A percentile compares a stretch with the other conserved stretches of the same genome.
Conservation (phyloP, 257 asterid genomes). For the Penstemon eatonii region DNA sequence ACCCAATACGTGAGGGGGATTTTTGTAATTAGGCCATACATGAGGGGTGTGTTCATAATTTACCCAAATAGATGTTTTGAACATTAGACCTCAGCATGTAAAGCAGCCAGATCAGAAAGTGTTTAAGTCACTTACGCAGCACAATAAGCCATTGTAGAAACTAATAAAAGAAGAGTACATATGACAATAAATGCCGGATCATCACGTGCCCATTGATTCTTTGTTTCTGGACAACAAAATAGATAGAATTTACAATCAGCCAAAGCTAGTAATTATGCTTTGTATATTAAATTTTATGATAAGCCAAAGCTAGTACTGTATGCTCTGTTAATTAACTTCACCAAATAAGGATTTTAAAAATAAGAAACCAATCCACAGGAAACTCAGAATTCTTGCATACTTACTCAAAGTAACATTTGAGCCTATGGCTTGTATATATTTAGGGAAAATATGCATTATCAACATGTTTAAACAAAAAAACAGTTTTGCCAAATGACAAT, state of each 20-base stretch:
- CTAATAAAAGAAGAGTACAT: constrained; percentile 80
- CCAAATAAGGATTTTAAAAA: constrained; percentile 2
- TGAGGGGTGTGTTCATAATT: too few species aligned
- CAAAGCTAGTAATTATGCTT: constrained; percentile 1
- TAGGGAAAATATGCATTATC: background rate
- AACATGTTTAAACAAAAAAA: background rate
- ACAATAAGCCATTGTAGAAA: constrained; percentile 80
- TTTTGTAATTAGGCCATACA: too few species aligned
- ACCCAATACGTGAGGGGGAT: too few species aligned
- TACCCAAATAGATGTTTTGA: background rate
- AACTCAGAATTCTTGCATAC: constrained; percentile 6
- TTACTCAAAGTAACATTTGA: background rate
- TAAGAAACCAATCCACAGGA: constrained; percentile 19
- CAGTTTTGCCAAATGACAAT: too few species aligned
- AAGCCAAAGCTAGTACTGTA: constrained; percentile 17
- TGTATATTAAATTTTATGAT: too few species aligned
- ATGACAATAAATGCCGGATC: constrained; percentile 98
- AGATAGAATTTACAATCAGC: constrained; percentile 12
- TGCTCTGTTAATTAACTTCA: background rate
- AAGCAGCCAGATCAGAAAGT: constrained; percentile 17
- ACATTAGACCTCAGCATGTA: constrained; percentile 4
- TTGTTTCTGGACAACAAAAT: constrained; percentile 68
- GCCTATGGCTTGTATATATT: background rate
- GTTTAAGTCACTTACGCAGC: constrained; percentile 73
- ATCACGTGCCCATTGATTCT: constrained; percentile 99